These are phyloP conservation scores for Dryas integrifolia DNA, from an alignment of 331 rosid species.

Conservation along the genomic window DNA sequence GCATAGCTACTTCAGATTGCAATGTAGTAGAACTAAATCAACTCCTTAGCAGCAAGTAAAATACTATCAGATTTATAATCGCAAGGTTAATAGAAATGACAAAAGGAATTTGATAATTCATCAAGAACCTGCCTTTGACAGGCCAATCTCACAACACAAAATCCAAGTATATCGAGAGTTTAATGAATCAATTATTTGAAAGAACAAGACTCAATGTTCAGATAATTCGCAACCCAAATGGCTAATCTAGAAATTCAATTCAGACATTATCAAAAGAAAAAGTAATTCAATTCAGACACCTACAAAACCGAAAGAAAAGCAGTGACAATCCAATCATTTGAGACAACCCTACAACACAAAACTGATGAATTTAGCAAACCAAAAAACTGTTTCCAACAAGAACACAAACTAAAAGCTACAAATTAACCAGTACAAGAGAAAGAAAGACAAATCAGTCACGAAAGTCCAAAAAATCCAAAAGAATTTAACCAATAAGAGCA, in stretches of 20 bases:
- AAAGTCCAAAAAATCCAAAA: neutral
- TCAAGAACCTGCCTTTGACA: neutral
- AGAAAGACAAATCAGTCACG: neutral
- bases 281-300: neutral
- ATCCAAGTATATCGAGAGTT: neutral
- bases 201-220: neutral
- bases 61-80: constrained; percentile 6
- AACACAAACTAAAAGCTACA: constrained; percentile 26
- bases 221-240: neutral
- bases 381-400: constrained; percentile 14
- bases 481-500: neutral
- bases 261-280: too few species aligned
- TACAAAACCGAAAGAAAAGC: neutral
- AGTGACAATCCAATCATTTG: neutral
- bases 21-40: constrained; percentile 9
- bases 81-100: neutral
- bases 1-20: constrained; percentile 23
- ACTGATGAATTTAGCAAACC: constrained; percentile 19
- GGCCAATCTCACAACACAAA: neutral
- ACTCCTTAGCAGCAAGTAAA: constrained; percentile 9
- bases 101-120: constrained; percentile 6
- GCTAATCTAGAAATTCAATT: neutral
- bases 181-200: neutral
- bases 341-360: constrained; percentile 15
- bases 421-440: constrained; percentile 11